phyloP scores from a whole-genome alignment of 805 yeast species.

The Schizosaccharomyces octosporus region DNA sequence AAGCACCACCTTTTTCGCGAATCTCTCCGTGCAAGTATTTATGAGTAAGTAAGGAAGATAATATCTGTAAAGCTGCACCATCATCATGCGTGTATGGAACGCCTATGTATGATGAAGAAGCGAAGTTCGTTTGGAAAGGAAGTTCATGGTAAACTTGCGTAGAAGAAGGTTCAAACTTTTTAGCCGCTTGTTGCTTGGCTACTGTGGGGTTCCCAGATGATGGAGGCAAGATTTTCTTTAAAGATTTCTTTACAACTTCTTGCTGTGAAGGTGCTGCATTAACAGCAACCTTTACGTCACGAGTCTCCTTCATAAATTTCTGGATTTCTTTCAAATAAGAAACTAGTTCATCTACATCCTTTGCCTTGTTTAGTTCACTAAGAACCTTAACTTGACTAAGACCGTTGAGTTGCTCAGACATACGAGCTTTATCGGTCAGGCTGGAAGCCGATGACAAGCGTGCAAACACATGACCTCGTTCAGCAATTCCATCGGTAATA shows the following conservation, averaged over 20 bases:
- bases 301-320: neutral
- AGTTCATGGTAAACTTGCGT: neutral
- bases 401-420: conserved; percentile 48
- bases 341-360: neutral
- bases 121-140: conserved; percentile 24
- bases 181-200: neutral
- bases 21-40: conserved; percentile 69
- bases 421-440: conserved; percentile 31
- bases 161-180: neutral
- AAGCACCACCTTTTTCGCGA: conserved; percentile 91
- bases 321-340: neutral
- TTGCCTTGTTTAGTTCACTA: conserved; percentile 23
- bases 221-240: neutral
- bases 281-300: neutral
- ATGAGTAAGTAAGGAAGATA: conserved; percentile 58
- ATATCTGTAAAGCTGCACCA: conserved; percentile 63
- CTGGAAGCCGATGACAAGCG: conserved; percentile 38
- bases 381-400: conserved; percentile 52
- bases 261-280: neutral
- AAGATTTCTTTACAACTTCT: neutral
- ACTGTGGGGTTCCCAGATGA: neutral
- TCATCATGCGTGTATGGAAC: conserved; percentile 43
- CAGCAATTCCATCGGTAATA: conserved; percentile 56
- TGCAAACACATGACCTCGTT: conserved; percentile 72
- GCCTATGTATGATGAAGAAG: conserved; percentile 47